Conservation (phyloP, 768 basidiomycete genomes). For the Suillus subaureus region DNA sequence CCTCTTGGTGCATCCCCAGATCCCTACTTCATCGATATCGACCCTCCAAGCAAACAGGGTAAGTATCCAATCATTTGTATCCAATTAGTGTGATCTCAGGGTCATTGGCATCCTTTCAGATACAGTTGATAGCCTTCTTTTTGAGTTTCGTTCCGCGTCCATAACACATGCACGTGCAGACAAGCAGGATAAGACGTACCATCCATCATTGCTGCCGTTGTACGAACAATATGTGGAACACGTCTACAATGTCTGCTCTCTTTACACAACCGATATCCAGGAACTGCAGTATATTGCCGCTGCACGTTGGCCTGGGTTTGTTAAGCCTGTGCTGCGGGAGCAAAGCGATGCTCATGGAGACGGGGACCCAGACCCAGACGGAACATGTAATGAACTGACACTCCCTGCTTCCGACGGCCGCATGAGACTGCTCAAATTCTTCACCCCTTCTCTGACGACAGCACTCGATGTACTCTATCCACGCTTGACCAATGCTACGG, state of each 20-base stretch:
- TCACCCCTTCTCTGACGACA: slow-evolving; percentile 60
- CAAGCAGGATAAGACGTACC: slow-evolving; percentile 41
- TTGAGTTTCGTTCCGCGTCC: slow-evolving; percentile 36
- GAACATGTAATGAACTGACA: slow-evolving; percentile 24
- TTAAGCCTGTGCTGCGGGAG: slow-evolving; percentile 65
- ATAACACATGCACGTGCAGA: slow-evolving; percentile 8
- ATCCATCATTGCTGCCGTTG: slow-evolving; percentile 56
- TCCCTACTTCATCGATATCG: slow-evolving; percentile 66
- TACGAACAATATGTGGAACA: slow-evolving; percentile 65
- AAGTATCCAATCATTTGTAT: slow-evolving; percentile 16
- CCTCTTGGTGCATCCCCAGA: slow-evolving; percentile 69
- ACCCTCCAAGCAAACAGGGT: slow-evolving; percentile 60
- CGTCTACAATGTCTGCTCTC: slow-evolving; percentile 61
- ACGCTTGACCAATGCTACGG: slow-evolving; percentile 60
- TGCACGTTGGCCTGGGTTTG: slow-evolving; percentile 81
- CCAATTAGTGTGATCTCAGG: neutral
- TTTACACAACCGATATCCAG: slow-evolving; percentile 65
- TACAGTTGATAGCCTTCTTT: slow-evolving; percentile 38
- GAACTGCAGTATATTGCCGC: slow-evolving; percentile 78
- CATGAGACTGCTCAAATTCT: slow-evolving; percentile 64
- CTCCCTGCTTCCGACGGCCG: slow-evolving; percentile 59
- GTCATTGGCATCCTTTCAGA: slow-evolving; percentile 24
- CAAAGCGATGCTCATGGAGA: slow-evolving; percentile 29
- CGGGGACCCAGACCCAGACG: slow-evolving; percentile 23
- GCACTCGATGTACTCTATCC: slow-evolving; percentile 74